Conservation (phyloP, 257 asterid species). For the Cruciata laevipes region DNA sequence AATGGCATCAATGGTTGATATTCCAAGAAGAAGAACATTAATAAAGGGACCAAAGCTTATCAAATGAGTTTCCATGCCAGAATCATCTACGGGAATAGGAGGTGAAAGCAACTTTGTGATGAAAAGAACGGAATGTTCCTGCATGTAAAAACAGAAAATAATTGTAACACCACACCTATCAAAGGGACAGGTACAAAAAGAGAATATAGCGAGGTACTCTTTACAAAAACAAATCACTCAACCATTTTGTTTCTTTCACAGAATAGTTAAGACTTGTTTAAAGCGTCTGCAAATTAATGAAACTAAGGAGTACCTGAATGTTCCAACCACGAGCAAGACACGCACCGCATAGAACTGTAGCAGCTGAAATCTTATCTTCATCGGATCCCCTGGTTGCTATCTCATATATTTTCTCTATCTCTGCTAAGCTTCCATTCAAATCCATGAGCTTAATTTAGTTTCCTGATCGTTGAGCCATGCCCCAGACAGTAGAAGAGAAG, state of each 20-base stretch:
- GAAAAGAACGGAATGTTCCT: constrained; percentile 75
- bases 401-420: constrained; percentile 89
- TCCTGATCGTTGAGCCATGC: constrained; percentile 25
- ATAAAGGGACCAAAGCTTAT: constrained; percentile 75
- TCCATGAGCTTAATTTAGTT: constrained; percentile 61
- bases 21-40: constrained; percentile 80
- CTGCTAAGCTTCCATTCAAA: constrained; percentile 91
- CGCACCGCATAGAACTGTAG: constrained; percentile 86
- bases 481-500: not conserved
- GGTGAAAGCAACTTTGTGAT: constrained; percentile 83
- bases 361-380: constrained; percentile 94
- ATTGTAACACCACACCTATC: not conserved
- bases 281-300: constrained; percentile 8
- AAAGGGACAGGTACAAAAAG: not conserved
- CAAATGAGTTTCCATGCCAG: constrained; percentile 81
- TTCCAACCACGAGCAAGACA: constrained; percentile 97
- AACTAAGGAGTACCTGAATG: constrained; percentile 58
- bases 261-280: not conserved
- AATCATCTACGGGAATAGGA: constrained; percentile 56
- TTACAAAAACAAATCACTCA: not conserved
- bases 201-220: not conserved
- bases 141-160: constrained; percentile 30
- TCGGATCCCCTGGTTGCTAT: constrained; percentile 78
- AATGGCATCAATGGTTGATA: constrained; percentile 63
- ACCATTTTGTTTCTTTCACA: not conserved